Percentiles rank a stretch among this genome's conserved stretches.
phyloP scores from a whole-genome alignment of 129 eudicot species.

The Logfia minima region DNA sequence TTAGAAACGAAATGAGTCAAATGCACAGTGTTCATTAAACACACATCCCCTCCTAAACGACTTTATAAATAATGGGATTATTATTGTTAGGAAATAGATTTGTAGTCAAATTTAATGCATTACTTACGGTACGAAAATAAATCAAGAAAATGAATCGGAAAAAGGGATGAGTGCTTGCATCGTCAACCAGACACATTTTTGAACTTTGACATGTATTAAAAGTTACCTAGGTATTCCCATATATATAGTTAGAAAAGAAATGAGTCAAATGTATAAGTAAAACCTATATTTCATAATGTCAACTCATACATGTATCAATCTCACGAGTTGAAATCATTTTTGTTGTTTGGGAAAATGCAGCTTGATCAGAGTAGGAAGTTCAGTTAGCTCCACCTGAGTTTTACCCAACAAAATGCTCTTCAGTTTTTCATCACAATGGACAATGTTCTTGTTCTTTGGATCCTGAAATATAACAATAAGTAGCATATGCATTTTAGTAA shows the following conservation, averaged over 20 bases:
- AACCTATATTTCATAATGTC: conserved; percentile 1
- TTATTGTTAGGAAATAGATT: not conserved
- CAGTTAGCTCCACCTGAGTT: conserved; percentile 73
- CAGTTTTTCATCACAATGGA: conserved; percentile 88
- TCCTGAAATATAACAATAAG: conserved; percentile 53
- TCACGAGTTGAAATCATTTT: conserved; percentile 40
- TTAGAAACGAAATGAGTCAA: too few species aligned
- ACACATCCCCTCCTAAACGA: not conserved
- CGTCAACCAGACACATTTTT: too few species aligned
- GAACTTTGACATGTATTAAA: too few species aligned
- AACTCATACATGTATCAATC: conserved; percentile 1
- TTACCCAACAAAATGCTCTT: conserved; percentile 83
- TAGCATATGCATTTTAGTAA: conserved; percentile 4
- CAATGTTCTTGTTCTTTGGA: conserved; percentile 76
- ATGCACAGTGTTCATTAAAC: not conserved
- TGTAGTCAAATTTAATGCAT: too few species aligned
- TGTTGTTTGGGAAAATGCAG: conserved; percentile 81
- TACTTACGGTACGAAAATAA: too few species aligned
- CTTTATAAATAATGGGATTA: not conserved
- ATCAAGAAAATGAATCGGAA: too few species aligned
- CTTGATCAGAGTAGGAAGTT: conserved; percentile 82
- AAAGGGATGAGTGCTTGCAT: too few species aligned
- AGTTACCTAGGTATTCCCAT: too few species aligned
- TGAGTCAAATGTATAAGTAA: not conserved
- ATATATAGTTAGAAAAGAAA: too few species aligned